phyloP scores from a whole-genome alignment of 768 basidiomycete species.

The Rhodotorula diobovata region DNA sequence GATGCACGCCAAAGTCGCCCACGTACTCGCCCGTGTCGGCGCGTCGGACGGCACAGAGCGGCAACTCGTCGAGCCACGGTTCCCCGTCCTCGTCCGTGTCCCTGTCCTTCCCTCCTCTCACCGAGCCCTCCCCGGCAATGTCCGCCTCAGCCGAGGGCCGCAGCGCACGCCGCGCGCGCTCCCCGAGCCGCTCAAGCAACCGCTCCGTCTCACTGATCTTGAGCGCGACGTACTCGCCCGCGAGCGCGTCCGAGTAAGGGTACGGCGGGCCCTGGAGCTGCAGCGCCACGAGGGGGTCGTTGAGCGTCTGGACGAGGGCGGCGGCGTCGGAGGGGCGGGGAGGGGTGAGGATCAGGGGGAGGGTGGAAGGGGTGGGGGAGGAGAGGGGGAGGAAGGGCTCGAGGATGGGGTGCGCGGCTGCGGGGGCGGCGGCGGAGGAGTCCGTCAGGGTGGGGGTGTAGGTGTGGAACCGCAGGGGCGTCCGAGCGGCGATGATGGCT shows the following conservation, averaged over 20 bases:
- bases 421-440: neutral
- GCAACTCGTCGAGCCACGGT: neutral
- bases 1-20: neutral
- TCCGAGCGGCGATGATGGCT: neutral
- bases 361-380: neutral
- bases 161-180: neutral
- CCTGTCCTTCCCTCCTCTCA: neutral
- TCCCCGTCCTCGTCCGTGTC: neutral
- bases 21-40: constrained; percentile 21
- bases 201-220: neutral
- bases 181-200: neutral
- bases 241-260: constrained; percentile 3
- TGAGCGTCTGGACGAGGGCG: neutral
- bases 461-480: constrained; percentile 15
- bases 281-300: neutral
- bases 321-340: neutral
- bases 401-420: neutral
- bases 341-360: constrained; percentile 17
- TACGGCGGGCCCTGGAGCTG: constrained; percentile 29
- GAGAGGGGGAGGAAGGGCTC: constrained; percentile 16
- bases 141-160: neutral
- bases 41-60: neutral
- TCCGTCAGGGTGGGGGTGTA: neutral
- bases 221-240: neutral
- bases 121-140: neutral